Base-by-base conservation (phyloP, 1,284 basidiomycete genomes). In the Sphagnurus paluster region DNA sequence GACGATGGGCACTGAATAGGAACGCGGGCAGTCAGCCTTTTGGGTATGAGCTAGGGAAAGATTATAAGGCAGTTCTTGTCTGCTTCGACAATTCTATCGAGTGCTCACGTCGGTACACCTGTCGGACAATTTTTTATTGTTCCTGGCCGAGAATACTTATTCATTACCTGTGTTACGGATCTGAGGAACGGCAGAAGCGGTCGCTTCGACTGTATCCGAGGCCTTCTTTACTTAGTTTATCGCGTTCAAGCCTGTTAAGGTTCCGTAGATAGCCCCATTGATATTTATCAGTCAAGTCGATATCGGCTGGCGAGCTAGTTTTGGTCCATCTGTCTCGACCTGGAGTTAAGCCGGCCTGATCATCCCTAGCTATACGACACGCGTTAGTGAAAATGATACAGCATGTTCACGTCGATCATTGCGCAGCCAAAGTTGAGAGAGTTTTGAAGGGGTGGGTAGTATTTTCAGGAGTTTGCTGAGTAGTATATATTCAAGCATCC, bases 131-230 rank as follows among this genome's bases (percentile, higher is more conserved):
- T n/a, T 46, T 16, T 53, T 42, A 44, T 46, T 47, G 61, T 63
- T 54, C 65, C 62, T 65, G 59, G 51, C 39, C 55, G 57, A 50
- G 52, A 57, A 53, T 33, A n/a, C n/a, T n/a, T 23, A 16, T 53
- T 42, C 24, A 49, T 48, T 43, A 39, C 44, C 29, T 49, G 42
- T 46, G 36, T n/a, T n/a, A 51, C 51, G 56, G 50, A 56, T 56
- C 55, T 58, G 49, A 42, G 44, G 46, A 25, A 33, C 42, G 47
- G 43, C 45, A 50, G 46, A 54, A 56, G 49, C 34, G 52, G 56
- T 50, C 45, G 46, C 39, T 44, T 47, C 21, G 40, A 46, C 39
- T 52, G 46, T 45, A 52, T 53, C 48, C 44, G 55, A 48, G n/a
- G 23, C 38, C 50, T 50, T 56, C 46, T 46, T 50, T 37, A 53